These are phyloP conservation scores for Aquilaria agallochum DNA, from an alignment of 441 rosid genomes.

Conservation along the genomic window DNA sequence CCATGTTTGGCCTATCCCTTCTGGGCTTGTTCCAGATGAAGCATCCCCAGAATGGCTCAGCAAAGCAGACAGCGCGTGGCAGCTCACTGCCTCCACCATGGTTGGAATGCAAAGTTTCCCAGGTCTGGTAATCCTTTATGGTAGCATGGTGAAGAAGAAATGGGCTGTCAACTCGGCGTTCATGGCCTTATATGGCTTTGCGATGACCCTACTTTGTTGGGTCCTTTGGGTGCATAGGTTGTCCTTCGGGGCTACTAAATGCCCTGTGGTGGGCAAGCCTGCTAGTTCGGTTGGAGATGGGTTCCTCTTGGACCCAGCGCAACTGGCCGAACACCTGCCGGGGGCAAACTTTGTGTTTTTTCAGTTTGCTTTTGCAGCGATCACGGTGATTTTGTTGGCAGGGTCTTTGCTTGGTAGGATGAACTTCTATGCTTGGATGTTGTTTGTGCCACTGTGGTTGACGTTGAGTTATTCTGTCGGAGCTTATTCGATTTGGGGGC, in stretches of 20 bases:
- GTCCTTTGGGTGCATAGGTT: slow-evolving; percentile 52
- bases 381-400: slow-evolving; percentile 46
- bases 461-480: slow-evolving; percentile 46
- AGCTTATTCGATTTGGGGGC: slow-evolving; percentile 53
- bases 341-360: slow-evolving; percentile 39
- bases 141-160: slow-evolving; percentile 66
- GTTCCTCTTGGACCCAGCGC: slow-evolving; percentile 3
- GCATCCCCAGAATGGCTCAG: slow-evolving; percentile 39
- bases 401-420: slow-evolving; percentile 68
- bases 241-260: slow-evolving; percentile 35
- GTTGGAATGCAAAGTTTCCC: slow-evolving; percentile 63
- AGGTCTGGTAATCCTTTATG: slow-evolving; percentile 56
- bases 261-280: slow-evolving; percentile 42
- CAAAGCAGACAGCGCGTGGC: slow-evolving; percentile 65
- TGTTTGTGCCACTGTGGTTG: slow-evolving; percentile 62
- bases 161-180: slow-evolving; percentile 75
- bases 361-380: slow-evolving; percentile 67
- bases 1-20: not conserved
- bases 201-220: slow-evolving; percentile 51
- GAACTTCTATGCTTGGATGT: slow-evolving; percentile 72
- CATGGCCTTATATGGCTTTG: slow-evolving; percentile 67
- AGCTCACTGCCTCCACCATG: slow-evolving; percentile 50
- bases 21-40: slow-evolving; percentile 16
- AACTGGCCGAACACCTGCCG: slow-evolving; percentile 12
- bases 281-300: slow-evolving; percentile 8